Base-by-base conservation (phyloP, 371 early-diverging fungal genomes). In the Zychaea mexicana region DNA sequence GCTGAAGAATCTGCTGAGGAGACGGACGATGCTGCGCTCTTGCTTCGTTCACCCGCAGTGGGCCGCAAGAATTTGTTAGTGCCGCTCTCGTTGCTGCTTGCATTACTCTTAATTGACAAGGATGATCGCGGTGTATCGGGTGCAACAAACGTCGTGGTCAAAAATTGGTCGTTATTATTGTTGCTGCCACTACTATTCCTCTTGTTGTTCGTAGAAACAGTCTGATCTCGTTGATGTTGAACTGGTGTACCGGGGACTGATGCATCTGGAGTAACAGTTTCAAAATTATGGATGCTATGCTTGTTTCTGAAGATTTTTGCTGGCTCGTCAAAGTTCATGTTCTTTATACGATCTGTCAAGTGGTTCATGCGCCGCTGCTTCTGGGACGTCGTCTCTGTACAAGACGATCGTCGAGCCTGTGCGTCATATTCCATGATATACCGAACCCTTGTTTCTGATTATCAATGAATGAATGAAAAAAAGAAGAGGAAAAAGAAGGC, bases 231-330 rank as follows among this genome's bases (percentile, higher is more conserved):
- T 12, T 30, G 45, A 3, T 26, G 33, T 46, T 55, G 54, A 56
- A 10, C 49, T 13, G 71, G 71, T 24, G 67, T 71, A 9, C 70
- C 67, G 36, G 79, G 76, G 27, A 68, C 52, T 12, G 77, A 73
- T 13, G 46, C 53, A 24, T 76, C 75, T 26, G 77, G 77, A 4
- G 79, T 78, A 3, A 77, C 66, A 27, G 62, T 68, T 59, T 79
- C 72, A 57, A 79, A 79, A 22, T 68, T 70, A 21, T 79, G 79
- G 5, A 65, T 38, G 15, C 70, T 60, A 55, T 70, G 61, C 28
- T 67, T 67, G 42, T 66, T 56, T 52, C 72, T 69, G 55, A 76
- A 66, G 2, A 76, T 67, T 21, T 76, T 76, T 19, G 80, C 67
- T n/a, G 77, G 75, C 22, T 68, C 66, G 22, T 73, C 49, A 33